Evolutionary conservation across 164 flowering plant species (phyloP).

Genomic region (Tetrastigma voinierianum): DNA sequence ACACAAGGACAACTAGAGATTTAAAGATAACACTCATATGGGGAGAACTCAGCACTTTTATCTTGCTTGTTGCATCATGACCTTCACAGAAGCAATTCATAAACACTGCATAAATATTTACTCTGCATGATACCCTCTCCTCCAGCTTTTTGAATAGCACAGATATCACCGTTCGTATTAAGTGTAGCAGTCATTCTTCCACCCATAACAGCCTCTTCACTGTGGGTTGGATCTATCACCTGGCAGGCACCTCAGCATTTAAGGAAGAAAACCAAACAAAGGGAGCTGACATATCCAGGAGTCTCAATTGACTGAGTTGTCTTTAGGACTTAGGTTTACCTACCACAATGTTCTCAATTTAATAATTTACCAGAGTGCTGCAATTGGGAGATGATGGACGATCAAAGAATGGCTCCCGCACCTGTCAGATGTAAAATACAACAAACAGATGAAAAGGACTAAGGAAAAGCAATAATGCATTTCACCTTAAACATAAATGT

Average conservation of each 20-base stretch:
- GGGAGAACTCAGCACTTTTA: constrained; percentile 64
- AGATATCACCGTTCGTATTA: constrained; percentile 82
- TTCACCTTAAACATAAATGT: too few species aligned
- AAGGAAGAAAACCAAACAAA: constrained; percentile 9
- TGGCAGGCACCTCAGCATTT: constrained; percentile 22
- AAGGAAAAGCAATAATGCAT: not conserved
- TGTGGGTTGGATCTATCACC: constrained; percentile 81
- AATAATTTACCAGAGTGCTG: constrained; percentile 79
- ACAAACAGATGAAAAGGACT: not conserved
- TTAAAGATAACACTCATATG: not conserved
- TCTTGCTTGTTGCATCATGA: constrained; percentile 75
- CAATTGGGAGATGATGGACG: constrained; percentile 88
- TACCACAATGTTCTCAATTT: constrained; percentile 65
- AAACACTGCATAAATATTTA: constrained; percentile 82
- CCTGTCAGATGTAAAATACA: constrained; percentile 43
- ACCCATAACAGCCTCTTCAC: constrained; percentile 88
- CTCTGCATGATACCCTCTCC: constrained; percentile 79
- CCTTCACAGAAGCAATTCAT: constrained; percentile 76
- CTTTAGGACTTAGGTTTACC: constrained; percentile 17
- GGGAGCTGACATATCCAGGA: not conserved
- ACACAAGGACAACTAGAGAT: not conserved
- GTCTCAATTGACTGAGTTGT: not conserved
- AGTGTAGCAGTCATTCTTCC: constrained; percentile 87
- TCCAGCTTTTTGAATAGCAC: constrained; percentile 96
- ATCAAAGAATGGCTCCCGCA: constrained; percentile 82